These are phyloP conservation scores for Colletotrichum sidae DNA, from an alignment of 2,329 filamentous ascomycete species.

Conservation along the genomic window DNA sequence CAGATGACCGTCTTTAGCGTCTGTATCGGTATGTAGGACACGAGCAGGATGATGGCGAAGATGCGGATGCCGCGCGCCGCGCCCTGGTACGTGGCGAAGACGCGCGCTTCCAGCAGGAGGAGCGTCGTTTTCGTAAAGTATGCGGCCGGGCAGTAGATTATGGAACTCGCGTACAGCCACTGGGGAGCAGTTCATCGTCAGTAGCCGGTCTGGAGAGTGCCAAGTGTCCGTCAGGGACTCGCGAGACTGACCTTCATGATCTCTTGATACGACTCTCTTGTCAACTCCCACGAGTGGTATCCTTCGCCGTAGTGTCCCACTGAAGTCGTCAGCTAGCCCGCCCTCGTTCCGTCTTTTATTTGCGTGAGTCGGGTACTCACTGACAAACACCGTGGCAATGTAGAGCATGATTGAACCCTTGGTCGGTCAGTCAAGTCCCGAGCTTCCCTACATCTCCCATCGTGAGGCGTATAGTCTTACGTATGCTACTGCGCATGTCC, in stretches of 20 bases:
- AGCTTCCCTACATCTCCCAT: background rate
- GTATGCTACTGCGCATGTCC: slow-evolving; percentile 31
- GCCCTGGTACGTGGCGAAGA: slow-evolving; percentile 43
- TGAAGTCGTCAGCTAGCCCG: slow-evolving; percentile 31
- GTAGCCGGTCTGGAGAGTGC: background rate
- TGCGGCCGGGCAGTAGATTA: slow-evolving; percentile 45
- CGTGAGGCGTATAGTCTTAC: slow-evolving; percentile 1
- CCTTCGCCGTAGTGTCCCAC: slow-evolving; percentile 42
- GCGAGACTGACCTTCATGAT: slow-evolving; percentile 36
- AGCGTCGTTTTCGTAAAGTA: slow-evolving; percentile 48
- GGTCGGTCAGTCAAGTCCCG: background rate
- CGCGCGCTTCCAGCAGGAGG: slow-evolving; percentile 46
- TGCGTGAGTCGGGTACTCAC: background rate
- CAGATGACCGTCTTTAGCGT: slow-evolving; percentile 43
- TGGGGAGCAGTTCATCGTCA: background rate
- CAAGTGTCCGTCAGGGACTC: background rate
- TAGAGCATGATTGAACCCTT: slow-evolving; percentile 26
- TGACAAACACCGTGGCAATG: slow-evolving; percentile 22
- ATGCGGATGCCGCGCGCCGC: slow-evolving; percentile 43
- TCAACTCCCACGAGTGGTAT: slow-evolving; percentile 41
- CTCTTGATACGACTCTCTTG: slow-evolving; percentile 31
- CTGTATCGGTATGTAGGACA: slow-evolving; percentile 44
- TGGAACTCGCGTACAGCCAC: slow-evolving; percentile 45
- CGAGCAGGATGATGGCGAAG: slow-evolving; percentile 43
- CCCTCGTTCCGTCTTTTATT: too few species aligned